A percentile compares a stretch with the other conserved stretches of the same genome.
Evolutionary conservation across 2,329 filamentous ascomycete genomes (phyloP).

Genomic region (Dactylellina sp.): DNA sequence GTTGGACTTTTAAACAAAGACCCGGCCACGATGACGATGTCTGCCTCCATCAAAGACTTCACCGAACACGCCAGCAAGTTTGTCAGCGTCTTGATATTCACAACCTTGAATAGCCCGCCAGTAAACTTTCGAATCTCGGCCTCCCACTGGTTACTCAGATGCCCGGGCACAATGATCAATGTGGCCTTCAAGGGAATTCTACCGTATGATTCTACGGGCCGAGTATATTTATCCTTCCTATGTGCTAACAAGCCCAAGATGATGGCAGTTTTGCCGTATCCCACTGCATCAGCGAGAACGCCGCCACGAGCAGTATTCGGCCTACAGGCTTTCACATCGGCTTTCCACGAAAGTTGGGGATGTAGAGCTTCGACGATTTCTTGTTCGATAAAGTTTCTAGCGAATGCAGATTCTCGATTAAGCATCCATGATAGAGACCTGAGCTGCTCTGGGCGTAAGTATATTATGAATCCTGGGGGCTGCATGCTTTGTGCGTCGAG

Average conservation of each 20-base stretch:
- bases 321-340: slow-evolving; percentile 68
- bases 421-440: slow-evolving; percentile 73
- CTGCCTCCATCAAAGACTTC: slow-evolving; percentile 66
- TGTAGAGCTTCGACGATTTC: slow-evolving; percentile 71
- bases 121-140: slow-evolving; percentile 69
- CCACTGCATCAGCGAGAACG: slow-evolving; percentile 73
- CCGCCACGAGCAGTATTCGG: slow-evolving; percentile 69
- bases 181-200: slow-evolving; percentile 69
- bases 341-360: slow-evolving; percentile 69
- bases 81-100: slow-evolving; percentile 64
- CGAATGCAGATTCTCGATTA: slow-evolving; percentile 66
- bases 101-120: slow-evolving; percentile 64
- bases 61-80: slow-evolving; percentile 66
- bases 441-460: slow-evolving; percentile 69
- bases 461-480: slow-evolving; percentile 62
- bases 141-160: slow-evolving; percentile 71
- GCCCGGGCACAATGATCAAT: slow-evolving; percentile 70
- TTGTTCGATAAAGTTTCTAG: slow-evolving; percentile 66
- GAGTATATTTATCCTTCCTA: slow-evolving; percentile 62
- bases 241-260: slow-evolving; percentile 70
- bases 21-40: slow-evolving; percentile 71
- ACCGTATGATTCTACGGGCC: slow-evolving; percentile 51
- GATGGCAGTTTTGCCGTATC: slow-evolving; percentile 75
- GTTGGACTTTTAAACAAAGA: slow-evolving; percentile 65
- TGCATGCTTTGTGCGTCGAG: slow-evolving; percentile 61